Base-by-base conservation (phyloP, 441 rosid genomes). In the Gossypium davidsonii region DNA sequence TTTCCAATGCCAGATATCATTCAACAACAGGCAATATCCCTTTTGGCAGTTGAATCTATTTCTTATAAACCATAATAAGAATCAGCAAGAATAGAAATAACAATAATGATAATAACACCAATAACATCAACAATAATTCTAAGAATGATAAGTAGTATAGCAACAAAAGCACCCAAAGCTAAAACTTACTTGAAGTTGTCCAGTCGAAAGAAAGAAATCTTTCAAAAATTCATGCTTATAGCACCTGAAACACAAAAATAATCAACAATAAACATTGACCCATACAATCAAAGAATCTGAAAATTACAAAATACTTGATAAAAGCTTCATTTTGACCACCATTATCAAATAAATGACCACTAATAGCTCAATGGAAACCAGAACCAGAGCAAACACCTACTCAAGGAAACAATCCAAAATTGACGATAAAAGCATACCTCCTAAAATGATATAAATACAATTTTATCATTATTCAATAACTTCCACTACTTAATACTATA, bases 181-280 rank as follows among this genome's bases (percentile, higher is more conserved):
- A 51, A 78, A 72, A 90, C 95, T 51, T 86, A 95, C 99, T 69
- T 91, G 93, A 81, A 93, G 90, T 81, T 95, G 97, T 71, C 99
- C 99, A 11, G 91, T 87, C 48, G 97, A 88, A 68, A 93, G 87
- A 82, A 91, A 95, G 89, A 93, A 95, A 82, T 93, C 96, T 85
- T 89, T 91, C 86, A 95, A 79, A 83, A 93, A 90, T 73, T 95
- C 98, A 79, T 86, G 97, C 77, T 89, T 85, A 73, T 88, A 82
- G 76, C 90, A 90, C 85, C 99, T 95, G 90, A 65, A 80, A 34
- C 55, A 73, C 17, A 77, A 74, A 37, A 76, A 37, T 55, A 72
- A 23, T 39, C 8, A 46, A 71, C 26, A 28, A 0, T 10, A 68
- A 52, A 68, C 60, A 28, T 51, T 0, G n/a, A 51, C 59, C 21